Conservation (phyloP, 805 yeast species). For the Priceomyces medius region DNA sequence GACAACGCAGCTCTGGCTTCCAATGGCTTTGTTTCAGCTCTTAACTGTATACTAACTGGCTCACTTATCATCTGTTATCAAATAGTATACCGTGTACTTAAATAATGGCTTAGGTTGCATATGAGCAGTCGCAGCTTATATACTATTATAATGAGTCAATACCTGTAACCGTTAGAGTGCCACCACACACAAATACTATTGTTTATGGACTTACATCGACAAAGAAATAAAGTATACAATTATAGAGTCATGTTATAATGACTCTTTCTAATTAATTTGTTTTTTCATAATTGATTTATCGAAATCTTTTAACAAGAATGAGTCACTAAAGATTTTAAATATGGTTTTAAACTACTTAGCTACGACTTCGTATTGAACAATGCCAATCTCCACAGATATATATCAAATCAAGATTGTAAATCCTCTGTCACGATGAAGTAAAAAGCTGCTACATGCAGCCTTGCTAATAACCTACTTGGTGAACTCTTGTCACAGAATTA, state of each 20-base stretch:
- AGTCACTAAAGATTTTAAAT: slow-evolving; percentile 53
- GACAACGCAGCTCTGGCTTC: slow-evolving; percentile 98
- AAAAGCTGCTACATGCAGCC: slow-evolving; percentile 41
- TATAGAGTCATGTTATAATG: too few relatives aligned
- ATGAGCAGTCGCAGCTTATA: slow-evolving; percentile 1
- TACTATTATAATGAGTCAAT: background rate
- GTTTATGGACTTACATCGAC: background rate
- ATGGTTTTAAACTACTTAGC: slow-evolving; percentile 39
- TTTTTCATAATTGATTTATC: slow-evolving; percentile 34
- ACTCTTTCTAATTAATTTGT: slow-evolving; percentile 10
- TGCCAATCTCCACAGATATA: slow-evolving; percentile 39
- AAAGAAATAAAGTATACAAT: too few relatives aligned
- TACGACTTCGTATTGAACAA: slow-evolving; percentile 40
- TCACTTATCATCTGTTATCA: slow-evolving; percentile 7
- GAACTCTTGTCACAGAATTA: slow-evolving; percentile 34
- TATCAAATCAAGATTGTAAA: slow-evolving; percentile 53
- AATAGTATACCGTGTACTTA: too few relatives aligned
- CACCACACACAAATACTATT: background rate
- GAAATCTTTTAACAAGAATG: slow-evolving; percentile 40
- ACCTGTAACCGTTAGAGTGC: background rate
- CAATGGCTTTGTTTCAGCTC: slow-evolving; percentile 96
- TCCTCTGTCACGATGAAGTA: slow-evolving; percentile 49
- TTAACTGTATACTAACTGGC: slow-evolving; percentile 72
- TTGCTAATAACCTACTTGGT: slow-evolving; percentile 44
- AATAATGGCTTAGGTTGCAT: too few relatives aligned